These are phyloP conservation scores for Uncinocarpus reesii DNA, from an alignment of 2,329 filamentous ascomycete species.

Conservation along the genomic window DNA sequence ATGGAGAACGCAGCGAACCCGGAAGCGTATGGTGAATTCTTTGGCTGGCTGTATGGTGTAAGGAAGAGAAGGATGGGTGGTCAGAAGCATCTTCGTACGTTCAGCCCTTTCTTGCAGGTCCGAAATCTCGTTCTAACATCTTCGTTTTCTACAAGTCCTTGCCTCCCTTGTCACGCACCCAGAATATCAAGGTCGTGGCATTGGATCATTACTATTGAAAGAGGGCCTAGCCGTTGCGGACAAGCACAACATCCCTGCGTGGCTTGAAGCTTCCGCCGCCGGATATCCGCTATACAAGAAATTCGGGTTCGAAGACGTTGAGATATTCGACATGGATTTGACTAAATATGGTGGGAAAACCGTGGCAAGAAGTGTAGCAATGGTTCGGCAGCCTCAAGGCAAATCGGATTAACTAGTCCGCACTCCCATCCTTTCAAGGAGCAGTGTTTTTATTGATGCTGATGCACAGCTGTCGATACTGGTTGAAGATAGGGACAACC, in stretches of 20 bases:
- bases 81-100: conserved; percentile 14
- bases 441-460: too few relatives aligned
- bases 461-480: too few relatives aligned
- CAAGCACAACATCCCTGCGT: conserved; percentile 18
- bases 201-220: conserved; percentile 23
- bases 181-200: conserved; percentile 22
- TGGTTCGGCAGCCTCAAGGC: conserved; percentile 3
- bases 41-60: conserved; percentile 12
- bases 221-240: conserved; percentile 20
- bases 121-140: too few relatives aligned
- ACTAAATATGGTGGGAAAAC: conserved; percentile 17
- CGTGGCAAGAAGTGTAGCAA: conserved; percentile 13
- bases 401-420: too few relatives aligned
- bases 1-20: conserved; percentile 12
- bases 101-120: neutral
- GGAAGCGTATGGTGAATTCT: conserved; percentile 15
- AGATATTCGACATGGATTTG: conserved; percentile 14
- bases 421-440: too few relatives aligned
- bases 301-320: conserved; percentile 23
- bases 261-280: conserved; percentile 22
- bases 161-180: conserved; percentile 27
- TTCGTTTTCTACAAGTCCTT: conserved; percentile 22
- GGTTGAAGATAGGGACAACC: too few relatives aligned
- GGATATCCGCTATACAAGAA: conserved; percentile 23
- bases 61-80: conserved; percentile 16